phyloP scores from a whole-genome alignment of 192 early-diverging fungal genomes.

The Backusella tarrabulga region DNA sequence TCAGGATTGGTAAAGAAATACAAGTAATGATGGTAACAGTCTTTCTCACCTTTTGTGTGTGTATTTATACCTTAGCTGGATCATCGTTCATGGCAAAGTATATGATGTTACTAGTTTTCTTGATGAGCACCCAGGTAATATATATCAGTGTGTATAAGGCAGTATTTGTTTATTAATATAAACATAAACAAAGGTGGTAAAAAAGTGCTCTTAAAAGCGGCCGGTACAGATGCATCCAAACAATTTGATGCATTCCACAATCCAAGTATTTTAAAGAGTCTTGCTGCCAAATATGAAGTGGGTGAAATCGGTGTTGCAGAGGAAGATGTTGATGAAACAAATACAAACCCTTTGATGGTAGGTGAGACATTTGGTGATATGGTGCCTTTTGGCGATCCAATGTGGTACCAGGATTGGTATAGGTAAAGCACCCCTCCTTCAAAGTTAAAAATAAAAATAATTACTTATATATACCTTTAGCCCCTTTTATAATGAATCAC shows the following conservation, averaged over 20 bases:
- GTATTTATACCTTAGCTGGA: constrained; percentile 37
- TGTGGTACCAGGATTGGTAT: constrained; percentile 56
- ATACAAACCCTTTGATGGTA: constrained; percentile 45
- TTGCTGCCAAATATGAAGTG: constrained; percentile 57
- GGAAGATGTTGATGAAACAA: constrained; percentile 26
- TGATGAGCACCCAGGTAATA: constrained; percentile 50
- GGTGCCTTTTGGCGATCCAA: constrained; percentile 78
- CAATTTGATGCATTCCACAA: constrained; percentile 89
- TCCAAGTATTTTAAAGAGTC: constrained; percentile 60
- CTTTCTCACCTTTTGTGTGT: background rate
- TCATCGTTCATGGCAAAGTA: constrained; percentile 58
- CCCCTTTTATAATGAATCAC: constrained; percentile 81
- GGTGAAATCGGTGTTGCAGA: constrained; percentile 57
- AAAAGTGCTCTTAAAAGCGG: constrained; percentile 74
- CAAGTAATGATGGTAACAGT: background rate
- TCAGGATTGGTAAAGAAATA: constrained; percentile 24
- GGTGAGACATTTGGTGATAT: constrained; percentile 64
- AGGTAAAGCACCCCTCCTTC: background rate
- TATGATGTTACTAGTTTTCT: constrained; percentile 59
- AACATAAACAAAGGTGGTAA: constrained; percentile 39
- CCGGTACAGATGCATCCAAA: constrained; percentile 79
- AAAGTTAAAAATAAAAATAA: background rate
- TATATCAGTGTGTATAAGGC: background rate
- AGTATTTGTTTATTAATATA: background rate
- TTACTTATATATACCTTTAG: constrained; percentile 20